phyloP scores from a whole-genome alignment of 1,284 basidiomycete species.

The Coriolopsis trogii region DNA sequence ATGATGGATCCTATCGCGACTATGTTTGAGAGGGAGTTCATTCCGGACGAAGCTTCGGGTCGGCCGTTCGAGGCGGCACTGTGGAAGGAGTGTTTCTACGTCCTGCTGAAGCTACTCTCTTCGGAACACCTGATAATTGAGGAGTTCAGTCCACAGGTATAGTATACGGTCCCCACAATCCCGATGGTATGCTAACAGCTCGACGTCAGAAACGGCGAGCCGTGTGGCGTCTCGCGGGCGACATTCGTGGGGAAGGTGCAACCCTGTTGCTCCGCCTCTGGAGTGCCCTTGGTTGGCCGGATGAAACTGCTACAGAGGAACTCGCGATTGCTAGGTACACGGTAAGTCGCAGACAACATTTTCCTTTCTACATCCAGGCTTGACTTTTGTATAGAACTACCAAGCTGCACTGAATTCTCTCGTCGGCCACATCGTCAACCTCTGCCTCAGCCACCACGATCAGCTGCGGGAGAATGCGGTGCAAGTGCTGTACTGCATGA shows the following conservation, averaged over 20 bases:
- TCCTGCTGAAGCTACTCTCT: constrained; percentile 84
- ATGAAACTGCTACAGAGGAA: constrained; percentile 46
- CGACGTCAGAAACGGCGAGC: constrained; percentile 82
- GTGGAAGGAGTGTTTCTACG: constrained; percentile 84
- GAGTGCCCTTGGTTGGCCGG: constrained; percentile 85
- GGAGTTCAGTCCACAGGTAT: constrained; percentile 88
- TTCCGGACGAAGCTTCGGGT: constrained; percentile 69
- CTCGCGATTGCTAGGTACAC: constrained; percentile 58
- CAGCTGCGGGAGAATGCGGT: constrained; percentile 90
- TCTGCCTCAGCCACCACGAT: constrained; percentile 95
- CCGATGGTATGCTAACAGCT: not conserved
- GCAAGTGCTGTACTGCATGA: constrained; percentile 94
- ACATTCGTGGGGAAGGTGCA: constrained; percentile 92
- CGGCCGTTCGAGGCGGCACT: constrained; percentile 76
- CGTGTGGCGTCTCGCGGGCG: constrained; percentile 94
- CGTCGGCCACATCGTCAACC: constrained; percentile 88
- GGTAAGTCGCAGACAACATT: too few species aligned
- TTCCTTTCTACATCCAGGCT: too few species aligned
- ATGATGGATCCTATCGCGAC: constrained; percentile 84
- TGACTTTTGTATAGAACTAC: constrained; percentile 75
- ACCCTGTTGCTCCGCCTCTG: constrained; percentile 84
- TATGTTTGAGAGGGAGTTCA: constrained; percentile 80
- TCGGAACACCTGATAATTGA: constrained; percentile 94
- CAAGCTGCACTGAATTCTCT: constrained; percentile 85
- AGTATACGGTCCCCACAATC: not conserved